Percentiles rank a stretch among this genome's conserved stretches.
These are phyloP conservation scores for Aplosporella prunicola DNA, from an alignment of 2,329 filamentous ascomycete species.

Conservation along the genomic window DNA sequence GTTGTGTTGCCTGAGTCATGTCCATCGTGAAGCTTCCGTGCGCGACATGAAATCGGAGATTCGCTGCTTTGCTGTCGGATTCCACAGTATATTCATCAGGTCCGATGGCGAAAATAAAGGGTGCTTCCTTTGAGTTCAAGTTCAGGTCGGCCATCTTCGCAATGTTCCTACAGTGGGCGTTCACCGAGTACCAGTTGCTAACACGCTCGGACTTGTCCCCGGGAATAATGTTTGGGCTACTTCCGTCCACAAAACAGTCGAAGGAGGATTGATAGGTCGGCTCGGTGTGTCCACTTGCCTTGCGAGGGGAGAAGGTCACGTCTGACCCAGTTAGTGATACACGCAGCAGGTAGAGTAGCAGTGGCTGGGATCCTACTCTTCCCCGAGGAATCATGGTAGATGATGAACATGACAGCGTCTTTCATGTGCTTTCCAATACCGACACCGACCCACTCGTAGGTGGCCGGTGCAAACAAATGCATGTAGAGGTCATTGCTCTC, in stretches of 20 bases:
- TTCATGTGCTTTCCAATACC: slow-evolving; percentile 47
- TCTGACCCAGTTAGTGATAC: slow-evolving; percentile 16
- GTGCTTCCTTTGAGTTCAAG: slow-evolving; percentile 37
- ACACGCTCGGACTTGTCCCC: slow-evolving; percentile 20
- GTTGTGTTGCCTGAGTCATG: slow-evolving; percentile 39
- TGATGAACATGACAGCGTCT: slow-evolving; percentile 45
- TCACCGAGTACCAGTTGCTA: slow-evolving; percentile 32
- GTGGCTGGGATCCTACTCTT: slow-evolving; percentile 20
- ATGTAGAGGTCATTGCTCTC: slow-evolving; percentile 43
- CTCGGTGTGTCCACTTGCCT: slow-evolving; percentile 43
- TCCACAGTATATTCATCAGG: slow-evolving; percentile 34
- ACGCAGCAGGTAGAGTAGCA: not conserved
- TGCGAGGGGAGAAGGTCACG: slow-evolving; percentile 48
- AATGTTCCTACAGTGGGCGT: slow-evolving; percentile 46
- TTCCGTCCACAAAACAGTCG: slow-evolving; percentile 28
- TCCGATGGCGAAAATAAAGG: slow-evolving; percentile 50
- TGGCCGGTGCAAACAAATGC: slow-evolving; percentile 40
- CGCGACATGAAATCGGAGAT: slow-evolving; percentile 43
- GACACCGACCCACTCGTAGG: slow-evolving; percentile 44
- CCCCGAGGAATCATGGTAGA: slow-evolving; percentile 41
- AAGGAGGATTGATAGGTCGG: slow-evolving; percentile 38
- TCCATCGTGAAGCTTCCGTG: slow-evolving; percentile 50
- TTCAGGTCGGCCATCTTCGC: slow-evolving; percentile 45
- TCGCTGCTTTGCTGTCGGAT: slow-evolving; percentile 36
- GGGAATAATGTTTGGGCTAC: slow-evolving; percentile 39